A percentile compares a stretch with the other conserved stretches of the same genome.
Conservation (phyloP, 192 early-diverging fungal species). For the Backusella macrospora region DNA sequence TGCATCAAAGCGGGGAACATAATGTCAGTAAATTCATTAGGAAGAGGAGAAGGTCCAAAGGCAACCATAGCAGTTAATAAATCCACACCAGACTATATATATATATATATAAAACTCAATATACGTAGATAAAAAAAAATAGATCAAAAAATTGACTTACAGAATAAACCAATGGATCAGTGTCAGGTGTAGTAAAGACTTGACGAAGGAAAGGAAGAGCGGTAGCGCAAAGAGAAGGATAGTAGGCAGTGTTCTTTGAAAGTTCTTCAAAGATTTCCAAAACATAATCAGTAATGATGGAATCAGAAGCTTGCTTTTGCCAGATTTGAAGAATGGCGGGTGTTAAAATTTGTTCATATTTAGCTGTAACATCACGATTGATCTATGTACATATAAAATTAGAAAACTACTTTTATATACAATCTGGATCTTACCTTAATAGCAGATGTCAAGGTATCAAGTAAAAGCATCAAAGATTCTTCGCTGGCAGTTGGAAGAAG, state of each 20-base stretch:
- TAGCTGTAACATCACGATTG: slow-evolving; percentile 70
- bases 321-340: slow-evolving; percentile 79
- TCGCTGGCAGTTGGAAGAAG: slow-evolving; percentile 64
- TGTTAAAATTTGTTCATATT: slow-evolving; percentile 71
- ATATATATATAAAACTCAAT: neutral
- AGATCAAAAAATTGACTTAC: slow-evolving; percentile 39
- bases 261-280: slow-evolving; percentile 79
- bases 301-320: slow-evolving; percentile 74
- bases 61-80: slow-evolving; percentile 73
- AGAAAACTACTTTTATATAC: neutral
- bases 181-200: slow-evolving; percentile 50
- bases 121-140: slow-evolving; percentile 22
- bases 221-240: slow-evolving; percentile 67
- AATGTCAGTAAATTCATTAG: slow-evolving; percentile 65
- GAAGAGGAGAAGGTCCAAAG: slow-evolving; percentile 73
- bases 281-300: slow-evolving; percentile 73
- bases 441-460: slow-evolving; percentile 65
- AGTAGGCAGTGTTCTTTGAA: slow-evolving; percentile 66
- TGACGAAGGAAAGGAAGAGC: slow-evolving; percentile 71
- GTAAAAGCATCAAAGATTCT: slow-evolving; percentile 64
- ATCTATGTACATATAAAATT: slow-evolving; percentile 45
- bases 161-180: slow-evolving; percentile 43
- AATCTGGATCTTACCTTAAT: slow-evolving; percentile 53
- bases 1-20: slow-evolving; percentile 85
- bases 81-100: slow-evolving; percentile 65